phyloP scores from a whole-genome alignment of 108 stramenopile genomes.

The Cyclotella sp. region DNA sequence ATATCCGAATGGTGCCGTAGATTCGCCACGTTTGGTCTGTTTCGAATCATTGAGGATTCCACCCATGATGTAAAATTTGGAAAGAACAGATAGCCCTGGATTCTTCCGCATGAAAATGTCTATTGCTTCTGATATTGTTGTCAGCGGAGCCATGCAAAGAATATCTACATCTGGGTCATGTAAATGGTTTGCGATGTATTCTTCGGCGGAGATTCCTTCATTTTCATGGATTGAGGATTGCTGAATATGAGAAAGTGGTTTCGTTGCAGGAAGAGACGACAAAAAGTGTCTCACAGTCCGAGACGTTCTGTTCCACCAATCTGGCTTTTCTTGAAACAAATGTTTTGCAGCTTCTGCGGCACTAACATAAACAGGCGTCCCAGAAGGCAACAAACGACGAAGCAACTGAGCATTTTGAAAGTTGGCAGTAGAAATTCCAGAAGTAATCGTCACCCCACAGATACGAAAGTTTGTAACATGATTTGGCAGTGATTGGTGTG shows the following conservation, averaged over 20 bases:
- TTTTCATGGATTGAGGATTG: background rate
- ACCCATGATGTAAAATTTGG: conserved; percentile 42
- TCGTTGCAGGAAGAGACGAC: conserved; percentile 29
- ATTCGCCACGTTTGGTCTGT: conserved; percentile 33
- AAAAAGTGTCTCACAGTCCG: conserved; percentile 22
- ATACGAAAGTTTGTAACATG: conserved; percentile 25
- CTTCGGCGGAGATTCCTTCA: conserved; percentile 18
- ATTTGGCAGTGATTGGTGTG: background rate
- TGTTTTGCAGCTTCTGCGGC: background rate
- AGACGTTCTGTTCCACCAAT: conserved; percentile 43
- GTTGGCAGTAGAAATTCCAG: conserved; percentile 28
- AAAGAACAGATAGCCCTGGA: background rate
- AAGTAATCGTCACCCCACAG: conserved; percentile 35
- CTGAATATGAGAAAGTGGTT: background rate
- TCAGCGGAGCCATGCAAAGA: conserved; percentile 43
- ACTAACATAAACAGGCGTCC: conserved; percentile 35
- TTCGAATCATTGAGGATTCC: conserved; percentile 39
- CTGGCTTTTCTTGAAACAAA: conserved; percentile 11
- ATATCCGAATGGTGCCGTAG: conserved; percentile 46
- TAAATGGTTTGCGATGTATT: conserved; percentile 27
- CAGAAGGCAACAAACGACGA: conserved; percentile 30
- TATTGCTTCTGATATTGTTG: conserved; percentile 28
- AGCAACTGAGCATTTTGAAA: conserved; percentile 26
- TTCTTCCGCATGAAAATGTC: conserved; percentile 5
- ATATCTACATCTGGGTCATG: conserved; percentile 38